Percentiles rank a stretch among this genome's conserved stretches.
phyloP scores from a whole-genome alignment of 106 monocot genomes.

The Dendrobium nobile region DNA sequence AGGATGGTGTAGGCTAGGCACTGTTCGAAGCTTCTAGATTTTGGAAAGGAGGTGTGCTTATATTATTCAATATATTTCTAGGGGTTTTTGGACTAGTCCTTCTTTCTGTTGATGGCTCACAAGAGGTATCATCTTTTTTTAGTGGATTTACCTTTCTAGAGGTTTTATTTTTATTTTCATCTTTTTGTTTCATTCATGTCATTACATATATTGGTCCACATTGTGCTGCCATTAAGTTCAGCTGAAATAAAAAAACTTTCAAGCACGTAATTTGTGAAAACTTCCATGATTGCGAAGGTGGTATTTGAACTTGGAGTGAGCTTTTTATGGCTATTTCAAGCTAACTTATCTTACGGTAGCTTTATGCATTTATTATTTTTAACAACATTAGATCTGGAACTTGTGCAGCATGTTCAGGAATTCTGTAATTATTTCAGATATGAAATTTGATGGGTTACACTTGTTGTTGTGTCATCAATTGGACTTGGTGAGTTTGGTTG shows the following conservation, averaged over 20 bases:
- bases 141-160: background rate
- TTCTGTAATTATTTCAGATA: conserved; percentile 40
- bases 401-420: conserved; percentile 57
- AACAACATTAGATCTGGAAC: background rate
- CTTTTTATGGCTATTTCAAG: background rate
- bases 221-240: background rate
- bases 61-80: conserved; percentile 27
- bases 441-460: conserved; percentile 69
- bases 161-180: background rate
- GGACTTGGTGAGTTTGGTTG: conserved; percentile 50
- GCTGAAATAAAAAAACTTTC: too few relatives aligned
- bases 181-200: background rate
- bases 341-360: background rate
- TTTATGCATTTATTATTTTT: background rate
- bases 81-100: conserved; percentile 29
- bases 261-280: background rate
- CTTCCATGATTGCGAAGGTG: background rate
- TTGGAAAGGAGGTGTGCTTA: conserved; percentile 37
- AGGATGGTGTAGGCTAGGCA: conserved; percentile 55
- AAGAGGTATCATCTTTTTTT: conserved; percentile 46
- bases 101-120: conserved; percentile 49
- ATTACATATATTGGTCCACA: background rate
- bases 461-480: conserved; percentile 82
- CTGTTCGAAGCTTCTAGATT: conserved; percentile 42
- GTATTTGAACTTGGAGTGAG: background rate